Base-by-base conservation (phyloP, 2,329 filamentous ascomycete species). In the Alternaria postmessia region DNA sequence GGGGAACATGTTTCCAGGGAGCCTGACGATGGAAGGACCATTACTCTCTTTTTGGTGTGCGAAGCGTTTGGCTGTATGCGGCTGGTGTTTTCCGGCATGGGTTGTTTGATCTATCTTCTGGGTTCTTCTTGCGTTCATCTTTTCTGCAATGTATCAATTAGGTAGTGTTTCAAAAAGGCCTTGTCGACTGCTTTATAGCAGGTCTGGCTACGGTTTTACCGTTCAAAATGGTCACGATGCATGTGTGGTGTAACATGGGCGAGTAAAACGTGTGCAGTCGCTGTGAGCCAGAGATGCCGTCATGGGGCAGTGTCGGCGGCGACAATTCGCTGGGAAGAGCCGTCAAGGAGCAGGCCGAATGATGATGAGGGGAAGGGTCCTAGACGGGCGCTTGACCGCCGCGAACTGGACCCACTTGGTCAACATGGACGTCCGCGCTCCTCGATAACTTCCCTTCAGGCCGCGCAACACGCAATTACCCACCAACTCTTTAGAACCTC, bases 111-210 rank as follows among this genome's bases (percentile, higher is more conserved):
- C 55, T 62, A 59, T 59, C 54, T 62, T 56, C 47, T 57, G 61
- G 59, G 57, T 54, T 52, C 59, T 59, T 64, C 58, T 52, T 62
- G 57, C 59, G 44, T 66, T 68, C 53, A 59, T 65, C 52, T 66
- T 68, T 68, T 62, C 68, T 73, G 67, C 61, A 54, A 68, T 75
- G 72, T 75, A 75, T 74, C 69, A 71, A 66, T 51, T 75, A 75
- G 66, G 65, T 75, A 75, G 71, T 65, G 62, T 59, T 63, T 47
- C 61, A 64, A 72, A 73, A 69, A 64, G 58, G 65, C 62, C 65
- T 54, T 43, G 65, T 69, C 65, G 64, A 63, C 69, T 61, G 53
- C 55, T 61, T 22, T 34, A 32, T 48, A 62, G 67, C 34, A 62
- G 63, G 66, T 52, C 63, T 54, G 70, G 72, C 65, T 60, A 51